phyloP scores from a whole-genome alignment of 192 early-diverging fungal species.

The Mortierella alpina region DNA sequence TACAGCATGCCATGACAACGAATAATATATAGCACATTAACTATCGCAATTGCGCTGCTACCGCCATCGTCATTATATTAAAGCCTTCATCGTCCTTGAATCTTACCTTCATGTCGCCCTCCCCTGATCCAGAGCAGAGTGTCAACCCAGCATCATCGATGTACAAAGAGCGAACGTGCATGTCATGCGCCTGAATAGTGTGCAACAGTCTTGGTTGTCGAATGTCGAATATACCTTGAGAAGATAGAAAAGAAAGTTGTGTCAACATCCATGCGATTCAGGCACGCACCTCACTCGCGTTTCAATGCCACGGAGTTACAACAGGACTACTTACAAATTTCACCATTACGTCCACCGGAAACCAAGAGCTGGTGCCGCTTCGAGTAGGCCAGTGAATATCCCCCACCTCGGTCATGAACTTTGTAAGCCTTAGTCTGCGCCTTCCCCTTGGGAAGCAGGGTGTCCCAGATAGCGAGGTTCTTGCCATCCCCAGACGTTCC shows the following conservation, averaged over 20 bases:
- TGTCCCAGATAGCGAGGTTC: slow-evolving; percentile 84
- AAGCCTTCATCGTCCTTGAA: not conserved
- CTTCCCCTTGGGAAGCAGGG: slow-evolving; percentile 73
- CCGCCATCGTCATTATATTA: too few relatives aligned
- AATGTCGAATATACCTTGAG: slow-evolving; percentile 76
- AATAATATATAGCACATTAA: not conserved
- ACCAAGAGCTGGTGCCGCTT: slow-evolving; percentile 70
- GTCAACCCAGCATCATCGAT: slow-evolving; percentile 68
- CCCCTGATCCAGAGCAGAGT: slow-evolving; percentile 75
- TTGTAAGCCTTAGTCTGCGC: slow-evolving; percentile 52
- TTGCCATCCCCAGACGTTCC: slow-evolving; percentile 68
- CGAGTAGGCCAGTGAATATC: slow-evolving; percentile 74
- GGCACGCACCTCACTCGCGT: not conserved
- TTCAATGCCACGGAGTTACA: not conserved
- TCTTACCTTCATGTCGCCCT: slow-evolving; percentile 74
- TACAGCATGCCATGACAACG: not conserved
- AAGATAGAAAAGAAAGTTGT: not conserved
- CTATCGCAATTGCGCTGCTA: too few relatives aligned
- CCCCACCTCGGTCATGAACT: slow-evolving; percentile 60
- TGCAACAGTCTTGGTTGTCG: slow-evolving; percentile 73
- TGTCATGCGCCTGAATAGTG: slow-evolving; percentile 75
- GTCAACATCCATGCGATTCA: not conserved
- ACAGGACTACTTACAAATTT: slow-evolving; percentile 69
- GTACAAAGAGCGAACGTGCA: slow-evolving; percentile 69
- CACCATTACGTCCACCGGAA: slow-evolving; percentile 79